Evolutionary conservation across 352 stramenopile species (phyloP).

Genomic region (Phytopythium montanum): DNA sequence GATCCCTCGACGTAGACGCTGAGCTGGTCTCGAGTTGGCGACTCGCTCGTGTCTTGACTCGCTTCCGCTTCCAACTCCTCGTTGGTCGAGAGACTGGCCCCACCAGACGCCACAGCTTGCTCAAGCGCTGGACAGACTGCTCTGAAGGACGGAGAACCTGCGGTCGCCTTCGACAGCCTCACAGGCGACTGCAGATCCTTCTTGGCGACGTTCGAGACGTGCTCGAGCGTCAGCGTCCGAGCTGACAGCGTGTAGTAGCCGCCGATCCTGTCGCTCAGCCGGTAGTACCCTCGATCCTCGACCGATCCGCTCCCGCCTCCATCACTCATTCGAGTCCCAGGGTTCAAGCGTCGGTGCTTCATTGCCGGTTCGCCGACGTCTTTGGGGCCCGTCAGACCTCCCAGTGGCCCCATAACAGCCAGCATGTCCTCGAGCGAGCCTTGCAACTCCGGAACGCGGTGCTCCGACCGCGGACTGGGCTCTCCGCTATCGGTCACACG

Average conservation of each 20-base stretch:
- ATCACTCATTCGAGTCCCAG: neutral
- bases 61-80: neutral
- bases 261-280: conserved; percentile 78
- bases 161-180: conserved; percentile 29
- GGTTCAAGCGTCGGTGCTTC: conserved; percentile 34
- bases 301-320: conserved; percentile 11
- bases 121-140: conserved; percentile 57
- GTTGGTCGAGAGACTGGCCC: neutral
- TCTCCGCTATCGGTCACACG: conserved; percentile 17
- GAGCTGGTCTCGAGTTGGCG: conserved; percentile 15
- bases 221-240: conserved; percentile 57
- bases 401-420: conserved; percentile 67
- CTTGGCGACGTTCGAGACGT: conserved; percentile 64
- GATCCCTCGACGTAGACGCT: conserved; percentile 56
- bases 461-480: conserved; percentile 19
- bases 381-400: conserved; percentile 47
- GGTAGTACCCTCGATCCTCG: conserved; percentile 74
- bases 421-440: conserved; percentile 43
- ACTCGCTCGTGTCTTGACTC: neutral
- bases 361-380: conserved; percentile 14
- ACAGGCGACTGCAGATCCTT: conserved; percentile 42
- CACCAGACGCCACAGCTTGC: conserved; percentile 1
- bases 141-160: conserved; percentile 38
- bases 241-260: conserved; percentile 71
- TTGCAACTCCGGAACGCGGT: conserved; percentile 24